phyloP scores from a whole-genome alignment of 1,284 basidiomycete species.

The Melampsora abietis-canadensis region DNA sequence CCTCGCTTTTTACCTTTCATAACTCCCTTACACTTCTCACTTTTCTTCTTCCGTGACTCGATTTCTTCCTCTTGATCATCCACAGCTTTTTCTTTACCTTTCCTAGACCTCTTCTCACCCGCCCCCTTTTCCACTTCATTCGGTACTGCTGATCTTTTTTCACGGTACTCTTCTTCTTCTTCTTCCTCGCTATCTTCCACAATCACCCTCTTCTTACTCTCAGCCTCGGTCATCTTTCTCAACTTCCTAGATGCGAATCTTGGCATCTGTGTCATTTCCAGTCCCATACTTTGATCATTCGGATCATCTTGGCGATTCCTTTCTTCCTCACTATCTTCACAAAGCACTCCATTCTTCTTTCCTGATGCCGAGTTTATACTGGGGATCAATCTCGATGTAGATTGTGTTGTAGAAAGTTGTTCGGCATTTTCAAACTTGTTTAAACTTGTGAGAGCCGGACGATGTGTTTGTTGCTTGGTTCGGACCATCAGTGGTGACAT shows the following conservation, averaged over 20 bases:
- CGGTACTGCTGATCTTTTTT: neutral
- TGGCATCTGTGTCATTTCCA: constrained; percentile 1
- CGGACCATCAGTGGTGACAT: neutral
- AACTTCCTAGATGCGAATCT: neutral
- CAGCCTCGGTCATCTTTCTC: neutral
- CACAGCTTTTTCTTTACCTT: neutral
- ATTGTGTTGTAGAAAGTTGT: too few relatives aligned
- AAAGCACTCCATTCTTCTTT: neutral
- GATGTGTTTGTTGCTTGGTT: neutral
- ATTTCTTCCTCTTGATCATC: neutral
- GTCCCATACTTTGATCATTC: neutral
- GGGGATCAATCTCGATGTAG: too few relatives aligned
- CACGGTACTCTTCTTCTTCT: constrained; percentile 46
- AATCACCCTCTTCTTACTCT: neutral
- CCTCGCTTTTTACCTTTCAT: constrained; percentile 34
- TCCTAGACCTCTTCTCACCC: neutral
- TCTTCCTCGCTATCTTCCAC: constrained; percentile 48
- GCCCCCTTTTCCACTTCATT: neutral
- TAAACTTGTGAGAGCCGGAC: too few relatives aligned
- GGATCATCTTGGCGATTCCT: neutral
- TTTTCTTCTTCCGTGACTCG: neutral
- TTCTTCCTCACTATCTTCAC: constrained; percentile 8
- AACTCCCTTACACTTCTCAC: constrained; percentile 14
- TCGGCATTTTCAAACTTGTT: too few relatives aligned
- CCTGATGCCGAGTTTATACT: neutral